Conservation (phyloP, 768 basidiomycete species). For the Termitomyces sp. region DNA sequence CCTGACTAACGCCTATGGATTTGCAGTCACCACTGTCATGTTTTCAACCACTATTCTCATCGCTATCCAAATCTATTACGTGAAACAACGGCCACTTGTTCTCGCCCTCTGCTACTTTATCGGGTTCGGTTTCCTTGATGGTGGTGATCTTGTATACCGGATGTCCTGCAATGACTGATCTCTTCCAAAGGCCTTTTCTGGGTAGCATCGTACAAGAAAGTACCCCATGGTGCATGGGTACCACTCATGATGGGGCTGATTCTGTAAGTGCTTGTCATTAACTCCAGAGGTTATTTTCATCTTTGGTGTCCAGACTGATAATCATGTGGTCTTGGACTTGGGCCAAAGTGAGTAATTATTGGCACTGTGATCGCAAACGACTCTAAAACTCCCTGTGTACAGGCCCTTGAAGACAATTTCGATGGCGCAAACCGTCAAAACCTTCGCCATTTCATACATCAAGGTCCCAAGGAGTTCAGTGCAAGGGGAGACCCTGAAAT, state of each 20-base stretch:
- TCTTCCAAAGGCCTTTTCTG: constrained; percentile 45
- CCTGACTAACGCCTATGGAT: constrained; percentile 61
- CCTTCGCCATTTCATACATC: constrained; percentile 51
- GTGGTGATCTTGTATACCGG: constrained; percentile 18
- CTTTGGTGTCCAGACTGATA: constrained; percentile 23
- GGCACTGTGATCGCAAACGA: not conserved
- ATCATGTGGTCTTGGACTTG: constrained; percentile 66
- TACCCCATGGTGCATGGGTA: constrained; percentile 66
- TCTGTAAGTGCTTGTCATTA: constrained; percentile 29
- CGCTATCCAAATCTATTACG: constrained; percentile 51
- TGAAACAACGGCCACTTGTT: constrained; percentile 46
- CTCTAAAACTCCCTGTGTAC: constrained; percentile 1
- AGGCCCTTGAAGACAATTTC: constrained; percentile 58
- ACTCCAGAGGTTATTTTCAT: not conserved
- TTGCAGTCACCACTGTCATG: constrained; percentile 52
- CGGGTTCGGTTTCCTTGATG: constrained; percentile 63
- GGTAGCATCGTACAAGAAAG: constrained; percentile 58
- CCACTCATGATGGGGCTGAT: constrained; percentile 54
- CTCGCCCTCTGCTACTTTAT: constrained; percentile 44
- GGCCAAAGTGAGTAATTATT: constrained; percentile 39
- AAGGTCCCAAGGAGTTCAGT: constrained; percentile 18
- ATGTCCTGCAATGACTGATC: not conserved
- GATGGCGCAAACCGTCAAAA: constrained; percentile 53
- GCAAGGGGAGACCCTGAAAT: not conserved
- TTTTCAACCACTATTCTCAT: constrained; percentile 40